These are phyloP conservation scores for Aristolochia contorta DNA, from an alignment of 164 flowering plant species.

Conservation along the genomic window DNA sequence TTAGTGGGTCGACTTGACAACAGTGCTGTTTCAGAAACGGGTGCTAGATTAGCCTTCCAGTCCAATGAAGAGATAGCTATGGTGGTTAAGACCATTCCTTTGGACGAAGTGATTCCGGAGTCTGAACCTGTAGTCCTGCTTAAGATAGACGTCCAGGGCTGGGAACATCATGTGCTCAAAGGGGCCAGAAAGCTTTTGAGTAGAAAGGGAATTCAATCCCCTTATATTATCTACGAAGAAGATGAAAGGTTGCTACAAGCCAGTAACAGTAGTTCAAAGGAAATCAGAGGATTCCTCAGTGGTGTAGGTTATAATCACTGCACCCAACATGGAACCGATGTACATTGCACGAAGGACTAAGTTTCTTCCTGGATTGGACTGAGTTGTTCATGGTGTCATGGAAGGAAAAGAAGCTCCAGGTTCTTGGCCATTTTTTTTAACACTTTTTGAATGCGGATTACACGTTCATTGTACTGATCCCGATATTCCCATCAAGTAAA, in stretches of 20 bases:
- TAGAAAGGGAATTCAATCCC: constrained; percentile 69
- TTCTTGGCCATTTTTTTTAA: no score
- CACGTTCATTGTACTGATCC: no score
- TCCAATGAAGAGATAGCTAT: constrained; percentile 82
- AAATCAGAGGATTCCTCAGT: constrained; percentile 64
- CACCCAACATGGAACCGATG: constrained; percentile 82
- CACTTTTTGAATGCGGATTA: no score
- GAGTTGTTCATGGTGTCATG: no score
- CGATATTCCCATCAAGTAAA: no score
- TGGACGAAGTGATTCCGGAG: constrained; percentile 73
- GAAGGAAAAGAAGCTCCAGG: no score
- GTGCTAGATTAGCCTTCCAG: constrained; percentile 92
- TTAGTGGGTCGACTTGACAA: constrained; percentile 95
- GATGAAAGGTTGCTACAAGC: constrained; percentile 85
- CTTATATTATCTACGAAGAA: constrained; percentile 87
- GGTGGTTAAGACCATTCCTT: constrained; percentile 70
- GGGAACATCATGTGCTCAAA: constrained; percentile 90
- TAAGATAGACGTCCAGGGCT: constrained; percentile 97
- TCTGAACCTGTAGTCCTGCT: constrained; percentile 57
- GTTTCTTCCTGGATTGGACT: no score
- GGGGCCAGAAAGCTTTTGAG: constrained; percentile 77
- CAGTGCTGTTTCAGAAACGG: constrained; percentile 86
- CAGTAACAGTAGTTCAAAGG: constrained; percentile 74
- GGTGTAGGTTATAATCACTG: constrained; percentile 72
- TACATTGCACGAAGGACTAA: constrained; percentile 71